Conservation (phyloP, 2,329 filamentous ascomycete species). For the Aspergillus melleus region DNA sequence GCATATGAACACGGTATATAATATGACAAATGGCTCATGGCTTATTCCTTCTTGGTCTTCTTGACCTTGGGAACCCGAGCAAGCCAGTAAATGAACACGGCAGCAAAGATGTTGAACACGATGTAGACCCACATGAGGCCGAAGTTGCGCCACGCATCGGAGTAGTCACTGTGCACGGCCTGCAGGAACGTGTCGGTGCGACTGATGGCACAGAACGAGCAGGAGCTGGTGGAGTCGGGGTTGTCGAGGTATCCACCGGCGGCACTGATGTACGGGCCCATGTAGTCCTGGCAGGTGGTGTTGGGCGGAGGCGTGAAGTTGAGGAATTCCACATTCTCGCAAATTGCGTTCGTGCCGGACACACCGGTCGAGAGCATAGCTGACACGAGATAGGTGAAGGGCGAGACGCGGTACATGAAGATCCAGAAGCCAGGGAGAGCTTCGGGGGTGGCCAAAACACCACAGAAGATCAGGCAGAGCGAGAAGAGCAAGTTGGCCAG, state of each 20-base stretch:
- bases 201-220: slow-evolving; percentile 51
- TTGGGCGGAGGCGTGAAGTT: slow-evolving; percentile 52
- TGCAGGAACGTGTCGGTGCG: slow-evolving; percentile 52
- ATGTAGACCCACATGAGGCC: slow-evolving; percentile 70
- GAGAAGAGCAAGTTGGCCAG: slow-evolving; percentile 62
- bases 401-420: slow-evolving; percentile 72
- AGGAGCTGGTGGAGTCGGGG: slow-evolving; percentile 45
- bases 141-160: slow-evolving; percentile 66
- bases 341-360: slow-evolving; percentile 30
- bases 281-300: slow-evolving; percentile 60
- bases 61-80: slow-evolving; percentile 55
- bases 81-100: slow-evolving; percentile 63
- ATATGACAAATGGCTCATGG: neutral
- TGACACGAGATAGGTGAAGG: slow-evolving; percentile 63
- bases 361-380: slow-evolving; percentile 45
- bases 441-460: slow-evolving; percentile 52
- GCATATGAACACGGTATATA: neutral
- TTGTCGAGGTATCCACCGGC: slow-evolving; percentile 47
- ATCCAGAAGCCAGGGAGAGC: slow-evolving; percentile 72
- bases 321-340: slow-evolving; percentile 34
- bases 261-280: slow-evolving; percentile 40
- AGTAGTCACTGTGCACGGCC: slow-evolving; percentile 43
- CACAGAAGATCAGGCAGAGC: slow-evolving; percentile 61
- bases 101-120: slow-evolving; percentile 61
- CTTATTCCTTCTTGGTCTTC: slow-evolving; percentile 22